Conservation (phyloP, 2,329 filamentous ascomycete genomes). For the Ceratocystis cacaofunesta region DNA sequence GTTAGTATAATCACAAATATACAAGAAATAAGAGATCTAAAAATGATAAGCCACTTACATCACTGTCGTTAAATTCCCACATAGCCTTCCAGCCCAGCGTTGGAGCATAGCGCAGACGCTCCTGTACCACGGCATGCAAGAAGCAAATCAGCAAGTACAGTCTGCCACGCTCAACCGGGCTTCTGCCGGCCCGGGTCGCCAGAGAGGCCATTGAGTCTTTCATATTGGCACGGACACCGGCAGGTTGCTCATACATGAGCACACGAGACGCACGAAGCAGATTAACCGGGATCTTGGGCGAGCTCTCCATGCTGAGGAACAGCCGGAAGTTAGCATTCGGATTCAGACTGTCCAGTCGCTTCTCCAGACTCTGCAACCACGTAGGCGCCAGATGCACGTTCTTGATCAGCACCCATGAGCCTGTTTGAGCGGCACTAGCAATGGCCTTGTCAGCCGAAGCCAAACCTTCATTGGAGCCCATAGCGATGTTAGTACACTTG, state of each 20-base stretch:
- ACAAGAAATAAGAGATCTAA: not conserved
- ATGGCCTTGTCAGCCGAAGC: constrained; percentile 92
- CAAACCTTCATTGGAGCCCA: constrained; percentile 93
- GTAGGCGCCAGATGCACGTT: constrained; percentile 93
- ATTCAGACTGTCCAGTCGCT: constrained; percentile 88
- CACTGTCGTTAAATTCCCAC: constrained; percentile 99
- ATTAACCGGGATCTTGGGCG: constrained; percentile 92
- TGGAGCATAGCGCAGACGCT: constrained; percentile 84
- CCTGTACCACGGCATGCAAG: constrained; percentile 89
- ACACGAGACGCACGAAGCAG: constrained; percentile 83
- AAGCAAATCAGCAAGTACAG: constrained; percentile 87
- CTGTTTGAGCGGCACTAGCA: constrained; percentile 75
- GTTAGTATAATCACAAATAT: not conserved
- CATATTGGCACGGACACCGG: constrained; percentile 94
- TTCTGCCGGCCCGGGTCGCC: constrained; percentile 58
- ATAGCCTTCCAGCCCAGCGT: constrained; percentile 94
- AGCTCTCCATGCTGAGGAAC: constrained; percentile 96
- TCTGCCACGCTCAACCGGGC: constrained; percentile 78
- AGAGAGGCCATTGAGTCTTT: constrained; percentile 86
- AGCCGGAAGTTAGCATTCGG: constrained; percentile 85
- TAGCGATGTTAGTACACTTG: constrained; percentile 90
- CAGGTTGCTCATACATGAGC: constrained; percentile 95
- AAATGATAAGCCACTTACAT: constrained; percentile 49
- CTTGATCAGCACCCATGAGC: constrained; percentile 95
- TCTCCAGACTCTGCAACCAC: constrained; percentile 94